Base-by-base conservation (phyloP, 495 filamentous ascomycete genomes). In the Aspergillus bertholletiae region DNA sequence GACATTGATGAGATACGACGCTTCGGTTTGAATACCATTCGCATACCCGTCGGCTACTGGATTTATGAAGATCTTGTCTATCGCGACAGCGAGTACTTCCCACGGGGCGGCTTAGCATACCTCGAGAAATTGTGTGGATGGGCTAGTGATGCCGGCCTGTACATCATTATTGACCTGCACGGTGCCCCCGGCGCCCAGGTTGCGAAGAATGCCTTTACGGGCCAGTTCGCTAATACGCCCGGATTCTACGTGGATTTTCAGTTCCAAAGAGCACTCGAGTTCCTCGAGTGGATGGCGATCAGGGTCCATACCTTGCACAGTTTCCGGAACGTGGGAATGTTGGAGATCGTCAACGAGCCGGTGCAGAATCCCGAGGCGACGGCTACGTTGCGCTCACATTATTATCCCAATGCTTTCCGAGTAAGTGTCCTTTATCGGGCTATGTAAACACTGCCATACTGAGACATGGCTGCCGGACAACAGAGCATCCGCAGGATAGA, bases 31-130 rank as follows among this genome's bases (percentile, higher is more conserved):
- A 87, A 87, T 58, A 81, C 84, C 1, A 75, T 88, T 27, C 76
- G 85, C 3, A 78, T 88, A 13, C 84, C 84, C 0, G 74, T 86
- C 2, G 85, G 84, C 0, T 87, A 81, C 65, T 87, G 84, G 84
- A 74, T 87, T 39, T 61, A 70, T 18, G 84, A 87, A 59, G 75
- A 78, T 32, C 65, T 84, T 27, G 81, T 87, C 1, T 68, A 82
- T 39, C 44, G 49, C 2, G 62, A 73, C 37, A 77, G 64, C 40
- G 84, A 86, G 60, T 70, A 80, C 56, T 87, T 84, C 51, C 79
- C 82, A 0, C 73, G 75, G 56, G 83, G 84, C 6, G 83, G 75
- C 0, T 61, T 85, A 3, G 34, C 60, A 5, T 84, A 82, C 61
- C 68, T 87, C 17, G 71, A 82, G 57, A 66, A 71, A 15, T 49